These are phyloP conservation scores for Nemania diffusa DNA, from an alignment of 2,329 filamentous ascomycete genomes.

Conservation along the genomic window DNA sequence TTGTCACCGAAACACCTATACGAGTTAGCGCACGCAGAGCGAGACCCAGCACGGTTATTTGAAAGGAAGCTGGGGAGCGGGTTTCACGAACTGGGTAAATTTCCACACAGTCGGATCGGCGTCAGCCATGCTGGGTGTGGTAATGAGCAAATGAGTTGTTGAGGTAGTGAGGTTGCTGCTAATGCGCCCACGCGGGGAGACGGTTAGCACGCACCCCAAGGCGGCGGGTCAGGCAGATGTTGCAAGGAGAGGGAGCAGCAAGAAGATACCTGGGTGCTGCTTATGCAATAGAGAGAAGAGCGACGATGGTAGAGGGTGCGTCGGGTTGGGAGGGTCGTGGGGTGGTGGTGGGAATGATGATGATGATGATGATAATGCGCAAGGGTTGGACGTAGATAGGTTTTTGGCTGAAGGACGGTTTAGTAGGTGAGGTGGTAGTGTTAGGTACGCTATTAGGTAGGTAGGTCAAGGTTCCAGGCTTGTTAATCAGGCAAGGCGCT, in stretches of 20 bases:
- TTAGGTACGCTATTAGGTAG: neutral
- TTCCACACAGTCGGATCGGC: conserved; percentile 40
- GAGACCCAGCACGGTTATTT: conserved; percentile 35
- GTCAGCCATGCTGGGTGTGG: conserved; percentile 38
- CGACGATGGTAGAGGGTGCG: conserved; percentile 30
- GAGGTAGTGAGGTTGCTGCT: conserved; percentile 33
- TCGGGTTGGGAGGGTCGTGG: conserved; percentile 26
- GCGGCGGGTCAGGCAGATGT: conserved; percentile 27
- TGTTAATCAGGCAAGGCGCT: conserved; percentile 24
- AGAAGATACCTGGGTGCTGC: conserved; percentile 33
- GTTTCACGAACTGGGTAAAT: conserved; percentile 37
- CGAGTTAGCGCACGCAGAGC: conserved; percentile 41
- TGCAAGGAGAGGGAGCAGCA: conserved; percentile 27
- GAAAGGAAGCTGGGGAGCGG: conserved; percentile 9
- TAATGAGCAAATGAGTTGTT: conserved; percentile 24
- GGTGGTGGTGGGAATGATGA: conserved; percentile 36
- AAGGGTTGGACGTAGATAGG: conserved; percentile 38
- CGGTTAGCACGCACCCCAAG: conserved; percentile 36
- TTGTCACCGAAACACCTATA: conserved; percentile 98
- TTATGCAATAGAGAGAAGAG: conserved; percentile 14
- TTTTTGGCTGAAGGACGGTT: conserved; percentile 34
- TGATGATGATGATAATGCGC: conserved; percentile 38
- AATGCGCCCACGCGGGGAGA: conserved; percentile 37
- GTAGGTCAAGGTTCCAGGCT: conserved; percentile 11
- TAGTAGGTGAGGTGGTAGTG: conserved; percentile 32